Base-by-base conservation (phyloP, 345 rosid genomes). In the Kandelia obovata region DNA sequence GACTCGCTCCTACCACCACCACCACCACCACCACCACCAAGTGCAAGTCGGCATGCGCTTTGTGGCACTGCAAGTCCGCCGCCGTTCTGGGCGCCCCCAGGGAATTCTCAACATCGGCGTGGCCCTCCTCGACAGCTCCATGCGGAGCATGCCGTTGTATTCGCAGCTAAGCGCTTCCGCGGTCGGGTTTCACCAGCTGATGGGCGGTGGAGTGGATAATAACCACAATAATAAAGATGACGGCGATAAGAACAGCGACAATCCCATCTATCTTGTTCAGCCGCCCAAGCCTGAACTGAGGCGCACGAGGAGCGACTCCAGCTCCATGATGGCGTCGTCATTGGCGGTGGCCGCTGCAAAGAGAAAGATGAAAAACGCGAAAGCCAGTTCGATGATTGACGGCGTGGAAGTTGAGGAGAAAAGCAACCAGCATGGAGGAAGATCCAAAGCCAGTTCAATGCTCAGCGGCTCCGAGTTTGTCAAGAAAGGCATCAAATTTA, bases 41-140 rank as follows among this genome's bases (percentile, higher is more conserved):
- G 73, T 76, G 2, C 88, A 84, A 19, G 68, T 86, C 0, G 97
- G 95, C 34, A 91, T 86, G 92, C 72, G 91, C 11, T 94, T 91
- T 37, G 82, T 86, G 0, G 98, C 98, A 0, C 91, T 94, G 63
- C 97, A 91, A 67, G 97, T 89, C 11, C 89, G 98, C 3, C 81
- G 97, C 46, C 82, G 83, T 7, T 91, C 98, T 0, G 97, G 96
- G 39, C 82, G 90, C 11, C 98, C 98, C 17, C 97, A 94, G 30
- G 98, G 98, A 66, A 89, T 91, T 16, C 61, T 94, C 16, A 94
- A 94, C 71, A 83, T 94, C n/a, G 98, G 97, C 0, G 91, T 94
- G 4, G 85, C 90, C 2, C 53, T 94, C 28, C 95, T 94, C 1
- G 96, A 91, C 47, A 88, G 96, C 52, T 88, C 98, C 23, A 84